Evolutionary conservation across 441 rosid species (phyloP), one percentile per base, ranked within the genome.

Genomic region (Pelargonium hybrid): DNA sequence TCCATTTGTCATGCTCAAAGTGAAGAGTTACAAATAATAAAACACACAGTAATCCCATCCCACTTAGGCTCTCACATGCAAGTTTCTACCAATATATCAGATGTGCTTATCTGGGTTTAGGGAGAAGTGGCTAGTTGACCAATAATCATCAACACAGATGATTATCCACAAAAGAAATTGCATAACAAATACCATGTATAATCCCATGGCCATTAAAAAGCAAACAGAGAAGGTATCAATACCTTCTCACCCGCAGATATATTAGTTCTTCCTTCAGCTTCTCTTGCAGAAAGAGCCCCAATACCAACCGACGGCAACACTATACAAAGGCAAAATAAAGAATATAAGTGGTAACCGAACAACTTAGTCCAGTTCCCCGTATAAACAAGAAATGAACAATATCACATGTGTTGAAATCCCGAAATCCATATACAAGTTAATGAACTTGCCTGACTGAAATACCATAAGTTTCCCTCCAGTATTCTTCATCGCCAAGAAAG

Each of bases 391-490:
- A 23, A 7, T 52, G 9, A 26, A 5, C 41, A 26, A 3, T 14
- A 11, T 14, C 23, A 73, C 39, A 29, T 29, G 65, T 65, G 5
- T 34, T 34, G 6, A 72, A 7, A 43, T 21, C 37, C 66, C 37
- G 50, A 71, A 63, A 69, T 57, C 64, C 20, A 70, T 2, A 13
- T 23, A 34, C 21, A 5, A 23, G 69, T 43, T 68, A 23, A 37
- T 21, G 43, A 70, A 62, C 88, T 75, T 80, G 80, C 98, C 97
- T 91, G 98, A 90, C 79, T 93, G 98, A 81, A 90, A 90, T 67
- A 91, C 96, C 84, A 93, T 65, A 70, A 93, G 96, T 84, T 93
- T 93, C 74, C 98, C 97, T 13, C 98, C 98, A 74, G 84, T 88
- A 76, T 83, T 87, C 80, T 89, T 90, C 92, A 91, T 82, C 66